A percentile compares a stretch with the other conserved stretches of the same genome.
Conservation (phyloP, 2,329 filamentous ascomycete genomes). For the Verticillium alfalfae region DNA sequence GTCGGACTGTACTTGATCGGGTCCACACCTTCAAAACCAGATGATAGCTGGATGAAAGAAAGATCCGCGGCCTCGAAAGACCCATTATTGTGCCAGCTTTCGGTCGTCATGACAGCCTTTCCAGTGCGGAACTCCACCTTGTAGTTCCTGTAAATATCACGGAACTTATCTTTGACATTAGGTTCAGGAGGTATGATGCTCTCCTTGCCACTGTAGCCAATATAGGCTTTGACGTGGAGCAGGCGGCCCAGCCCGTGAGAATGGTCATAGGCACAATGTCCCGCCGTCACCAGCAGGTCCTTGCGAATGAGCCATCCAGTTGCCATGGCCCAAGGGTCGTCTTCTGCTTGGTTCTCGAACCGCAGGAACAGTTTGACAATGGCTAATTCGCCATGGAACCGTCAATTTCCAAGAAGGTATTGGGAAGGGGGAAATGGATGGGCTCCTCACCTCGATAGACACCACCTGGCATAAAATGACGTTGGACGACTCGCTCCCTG, state of each 20-base stretch:
- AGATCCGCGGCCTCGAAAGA: not conserved
- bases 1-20: not conserved
- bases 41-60: not conserved
- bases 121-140: not conserved
- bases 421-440: no score
- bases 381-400: not conserved
- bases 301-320: conserved; percentile 15
- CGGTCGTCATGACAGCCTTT: not conserved
- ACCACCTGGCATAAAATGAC: not conserved
- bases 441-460: not conserved
- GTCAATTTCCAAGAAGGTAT: no score
- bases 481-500: not conserved
- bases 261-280: conserved; percentile 14
- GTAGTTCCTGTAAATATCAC: not conserved
- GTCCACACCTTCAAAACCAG: not conserved
- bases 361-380: conserved; percentile 6
- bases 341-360: conserved; percentile 3
- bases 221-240: conserved; percentile 22
- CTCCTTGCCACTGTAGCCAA: conserved; percentile 21
- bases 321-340: conserved; percentile 13
- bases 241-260: conserved; percentile 13
- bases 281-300: conserved; percentile 15
- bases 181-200: not conserved
- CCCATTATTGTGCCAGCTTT: not conserved
- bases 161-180: not conserved